A percentile compares a stretch with the other conserved stretches of the same genome.
phyloP scores from a whole-genome alignment of 2,329 filamentous ascomycete species.

The Knufia petricola region DNA sequence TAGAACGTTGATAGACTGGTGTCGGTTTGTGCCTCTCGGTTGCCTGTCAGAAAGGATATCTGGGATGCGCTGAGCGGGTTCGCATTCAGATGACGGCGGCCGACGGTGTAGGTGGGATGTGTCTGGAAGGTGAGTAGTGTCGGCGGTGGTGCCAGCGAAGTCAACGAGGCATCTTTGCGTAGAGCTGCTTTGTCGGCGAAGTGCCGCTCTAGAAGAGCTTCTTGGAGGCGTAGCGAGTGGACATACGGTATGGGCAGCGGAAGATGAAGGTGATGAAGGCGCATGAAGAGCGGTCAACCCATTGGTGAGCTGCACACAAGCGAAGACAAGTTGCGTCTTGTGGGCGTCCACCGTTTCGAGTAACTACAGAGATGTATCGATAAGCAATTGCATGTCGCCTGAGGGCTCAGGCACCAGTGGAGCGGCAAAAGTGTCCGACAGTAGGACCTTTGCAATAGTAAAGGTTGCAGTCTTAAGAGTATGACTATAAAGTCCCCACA shows the following conservation, averaged over 20 bases:
- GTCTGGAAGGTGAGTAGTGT: slow-evolving; percentile 76
- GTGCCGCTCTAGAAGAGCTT: slow-evolving; percentile 32
- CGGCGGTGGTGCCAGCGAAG: slow-evolving; percentile 48
- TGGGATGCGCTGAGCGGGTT: slow-evolving; percentile 26
- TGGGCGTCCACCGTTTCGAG: too few relatives aligned
- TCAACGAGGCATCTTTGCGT: slow-evolving; percentile 15
- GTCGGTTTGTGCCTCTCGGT: slow-evolving; percentile 28
- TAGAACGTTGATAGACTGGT: slow-evolving; percentile 50
- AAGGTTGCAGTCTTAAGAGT: too few relatives aligned
- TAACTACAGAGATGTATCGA: too few relatives aligned
- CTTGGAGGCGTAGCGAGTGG: slow-evolving; percentile 48
- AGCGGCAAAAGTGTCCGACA: too few relatives aligned
- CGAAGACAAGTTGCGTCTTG: neutral
- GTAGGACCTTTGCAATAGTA: too few relatives aligned
- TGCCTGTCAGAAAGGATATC: slow-evolving; percentile 30
- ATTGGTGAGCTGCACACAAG: neutral
- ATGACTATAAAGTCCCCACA: too few relatives aligned
- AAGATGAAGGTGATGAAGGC: slow-evolving; percentile 53
- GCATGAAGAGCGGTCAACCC: slow-evolving; percentile 30
- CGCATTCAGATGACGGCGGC: slow-evolving; percentile 59
- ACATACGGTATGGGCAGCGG: slow-evolving; percentile 45
- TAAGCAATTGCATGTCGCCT: too few relatives aligned
- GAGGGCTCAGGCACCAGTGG: too few relatives aligned
- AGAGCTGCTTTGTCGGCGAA: slow-evolving; percentile 17
- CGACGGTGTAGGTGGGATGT: slow-evolving; percentile 76